These are phyloP conservation scores for Alternaria burnsii DNA, from an alignment of 2,329 filamentous ascomycete genomes.

Conservation along the genomic window DNA sequence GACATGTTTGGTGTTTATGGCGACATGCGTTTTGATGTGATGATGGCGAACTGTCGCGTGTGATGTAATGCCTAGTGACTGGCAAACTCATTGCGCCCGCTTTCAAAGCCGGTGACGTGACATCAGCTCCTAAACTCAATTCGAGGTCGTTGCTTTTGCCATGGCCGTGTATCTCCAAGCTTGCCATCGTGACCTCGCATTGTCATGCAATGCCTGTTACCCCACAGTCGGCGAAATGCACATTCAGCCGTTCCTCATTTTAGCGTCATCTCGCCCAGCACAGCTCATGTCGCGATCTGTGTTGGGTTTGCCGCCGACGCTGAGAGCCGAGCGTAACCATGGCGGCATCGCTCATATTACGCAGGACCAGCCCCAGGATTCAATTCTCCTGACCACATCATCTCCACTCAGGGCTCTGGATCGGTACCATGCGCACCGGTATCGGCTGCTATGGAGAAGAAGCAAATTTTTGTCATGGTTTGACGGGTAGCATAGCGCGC, in stretches of 20 bases:
- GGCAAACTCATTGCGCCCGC: not conserved
- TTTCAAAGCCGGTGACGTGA: not conserved
- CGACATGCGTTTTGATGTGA: not conserved
- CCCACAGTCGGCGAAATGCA: conserved; percentile 19
- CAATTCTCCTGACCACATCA: conserved; percentile 15
- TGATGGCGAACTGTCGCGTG: not conserved
- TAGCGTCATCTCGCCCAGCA: conserved; percentile 3
- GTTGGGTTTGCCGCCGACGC: conserved; percentile 8
- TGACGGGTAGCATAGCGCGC: conserved; percentile 6
- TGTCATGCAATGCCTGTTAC: conserved; percentile 14
- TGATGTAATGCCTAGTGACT: not conserved
- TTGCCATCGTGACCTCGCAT: conserved; percentile 16
- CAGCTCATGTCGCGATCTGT: conserved; percentile 14
- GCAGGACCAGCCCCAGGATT: conserved; percentile 13
- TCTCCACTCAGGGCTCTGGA: conserved; percentile 16
- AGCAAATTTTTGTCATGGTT: conserved; percentile 16
- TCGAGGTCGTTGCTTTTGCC: conserved; percentile 1
- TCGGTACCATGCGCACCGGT: conserved; percentile 20
- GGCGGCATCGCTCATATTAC: conserved; percentile 14
- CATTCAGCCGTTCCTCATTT: not conserved
- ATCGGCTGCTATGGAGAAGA: conserved; percentile 21
- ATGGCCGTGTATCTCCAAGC: not conserved
- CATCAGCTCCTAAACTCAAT: not conserved
- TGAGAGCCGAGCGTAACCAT: conserved; percentile 31
- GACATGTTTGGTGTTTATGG: not conserved